Base-by-base conservation (phyloP, 306 rosid species). In the Betula pendula region DNA sequence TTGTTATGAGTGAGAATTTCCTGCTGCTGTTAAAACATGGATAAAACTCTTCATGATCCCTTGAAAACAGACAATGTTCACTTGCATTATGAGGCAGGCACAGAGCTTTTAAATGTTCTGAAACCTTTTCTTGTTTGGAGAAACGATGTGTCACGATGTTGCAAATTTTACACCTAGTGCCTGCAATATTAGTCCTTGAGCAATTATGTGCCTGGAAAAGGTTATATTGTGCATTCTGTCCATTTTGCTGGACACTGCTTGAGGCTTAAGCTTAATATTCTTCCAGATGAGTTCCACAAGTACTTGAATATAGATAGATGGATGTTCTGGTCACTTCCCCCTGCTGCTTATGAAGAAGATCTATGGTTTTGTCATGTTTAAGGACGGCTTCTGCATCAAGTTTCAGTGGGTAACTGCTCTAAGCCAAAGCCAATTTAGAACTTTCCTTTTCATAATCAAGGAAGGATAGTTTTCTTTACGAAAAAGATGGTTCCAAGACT, bases 351-450 rank as follows among this genome's bases (percentile, higher is more conserved):
- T 62, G 68, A 62, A 62, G 68, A 62, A 31, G 44, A 42, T 6
- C 42, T 16, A n/a, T 31, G 43, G 40, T 29, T 31, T 62, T 5
- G 42, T 47, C 12, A 65, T 17, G 8, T 65, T 65, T 35, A 38
- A 65, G 47, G 15, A 38, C 70, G 38, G 2, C 45, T 20, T 27
- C 63, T 65, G 27, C 45, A 33, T 65, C 70, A 38, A 31, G 25
- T 38, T 19, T 35, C 29, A 19, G 45, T 19, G 25, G 45, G 48
- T 65, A 33, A 65, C 24, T 65, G 24, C 47, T 65, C 27, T 65
- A 33, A 19, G 24, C 43, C 70, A 38, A 65, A 65, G 24, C 24
- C 24, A 65, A 35, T 65, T 65, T 65, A 35, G 70, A 65, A 65
- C 27, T 65, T 65, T n/a, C 48, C 48, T 7, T 65, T 10, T 65